Conservation (phyloP, 2,329 filamentous ascomycete genomes). For the Mollisiaceae sp. region DNA sequence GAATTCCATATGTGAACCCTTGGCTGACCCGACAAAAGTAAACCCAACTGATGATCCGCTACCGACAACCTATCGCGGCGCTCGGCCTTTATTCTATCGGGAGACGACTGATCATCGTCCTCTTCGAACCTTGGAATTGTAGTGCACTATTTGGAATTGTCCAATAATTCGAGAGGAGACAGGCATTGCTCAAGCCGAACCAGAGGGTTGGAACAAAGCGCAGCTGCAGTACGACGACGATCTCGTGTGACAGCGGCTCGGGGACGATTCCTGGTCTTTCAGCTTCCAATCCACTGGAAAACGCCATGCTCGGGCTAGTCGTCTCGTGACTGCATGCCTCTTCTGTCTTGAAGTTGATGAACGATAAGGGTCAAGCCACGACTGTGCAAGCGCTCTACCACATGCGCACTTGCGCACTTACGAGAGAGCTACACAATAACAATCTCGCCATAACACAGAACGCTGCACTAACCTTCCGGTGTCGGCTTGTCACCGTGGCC, state of each 20-base stretch:
- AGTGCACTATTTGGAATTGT: neutral
- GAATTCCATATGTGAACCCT: neutral
- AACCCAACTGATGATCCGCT: neutral
- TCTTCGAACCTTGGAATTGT: neutral
- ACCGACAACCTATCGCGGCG: neutral
- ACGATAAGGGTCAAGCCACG: neutral
- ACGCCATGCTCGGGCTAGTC: neutral
- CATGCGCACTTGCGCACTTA: neutral
- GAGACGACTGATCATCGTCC: neutral
- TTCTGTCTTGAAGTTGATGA: neutral
- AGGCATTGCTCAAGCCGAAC: slow-evolving; percentile 12
- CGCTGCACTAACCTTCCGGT: neutral
- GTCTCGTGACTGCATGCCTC: neutral
- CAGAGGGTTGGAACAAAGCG: slow-evolving; percentile 7
- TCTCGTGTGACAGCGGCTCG: slow-evolving; percentile 10
- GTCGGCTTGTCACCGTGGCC: neutral
- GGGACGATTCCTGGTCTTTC: neutral
- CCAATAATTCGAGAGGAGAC: neutral
- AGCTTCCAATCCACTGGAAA: neutral
- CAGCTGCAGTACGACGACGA: slow-evolving; percentile 7
- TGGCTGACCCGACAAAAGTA: slow-evolving; percentile 1
- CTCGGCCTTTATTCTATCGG: neutral
- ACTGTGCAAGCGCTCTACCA: neutral
- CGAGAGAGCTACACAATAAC: neutral
- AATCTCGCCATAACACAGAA: neutral